Evolutionary conservation across 2,329 filamentous ascomycete genomes (phyloP), one percentile per base, ranked within the genome.

Genomic region (Claviceps lovelessii): DNA sequence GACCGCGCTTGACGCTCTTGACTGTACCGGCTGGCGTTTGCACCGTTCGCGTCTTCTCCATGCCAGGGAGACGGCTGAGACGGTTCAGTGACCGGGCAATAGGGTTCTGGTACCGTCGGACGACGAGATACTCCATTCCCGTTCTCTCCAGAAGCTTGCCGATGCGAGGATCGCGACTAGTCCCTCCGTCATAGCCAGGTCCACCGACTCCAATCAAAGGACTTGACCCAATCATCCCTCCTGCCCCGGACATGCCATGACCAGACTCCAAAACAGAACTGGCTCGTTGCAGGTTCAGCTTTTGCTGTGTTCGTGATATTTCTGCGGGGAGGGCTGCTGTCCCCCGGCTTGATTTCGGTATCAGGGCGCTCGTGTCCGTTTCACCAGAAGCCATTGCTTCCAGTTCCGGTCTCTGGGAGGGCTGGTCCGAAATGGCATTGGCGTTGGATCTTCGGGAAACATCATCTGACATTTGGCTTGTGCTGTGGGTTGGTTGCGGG

Each of bases 91-190:
- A 84, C 49, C 84, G 77, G 5, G 78, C 80, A 19, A 88, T 75
- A 0, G 85, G 84, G 61, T 87, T 86, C 62, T 86, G 83, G 63
- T 85, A 85, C 48, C 85, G 75, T 54, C 84, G 77, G 39, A 89
- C 83, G 9, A 87, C 84, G n/a, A 83, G 75, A 65, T 88, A 88
- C 63, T 88, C 85, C 68, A 85, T 79, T 17, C 81, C 82, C 1
- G 84, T 85, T 49, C 82, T 77, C 64, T 88, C 84, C 54, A 88
- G 76, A 51, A 85, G 76, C 64, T 80, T 78, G 61, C 77, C 74
- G 33, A 86, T 75, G 5, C 84, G 76, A 1, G 83, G 83, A 61
- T 87, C 83, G 17, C 77, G 70, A 49, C 75, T 72, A 56, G 61
- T 67, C 39, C 64, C 65, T 13, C 71, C 74, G 55, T 82, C 80